Evolutionary conservation across 1,284 basidiomycete species (phyloP).

Genomic region (Pisolithus thermaeus): DNA sequence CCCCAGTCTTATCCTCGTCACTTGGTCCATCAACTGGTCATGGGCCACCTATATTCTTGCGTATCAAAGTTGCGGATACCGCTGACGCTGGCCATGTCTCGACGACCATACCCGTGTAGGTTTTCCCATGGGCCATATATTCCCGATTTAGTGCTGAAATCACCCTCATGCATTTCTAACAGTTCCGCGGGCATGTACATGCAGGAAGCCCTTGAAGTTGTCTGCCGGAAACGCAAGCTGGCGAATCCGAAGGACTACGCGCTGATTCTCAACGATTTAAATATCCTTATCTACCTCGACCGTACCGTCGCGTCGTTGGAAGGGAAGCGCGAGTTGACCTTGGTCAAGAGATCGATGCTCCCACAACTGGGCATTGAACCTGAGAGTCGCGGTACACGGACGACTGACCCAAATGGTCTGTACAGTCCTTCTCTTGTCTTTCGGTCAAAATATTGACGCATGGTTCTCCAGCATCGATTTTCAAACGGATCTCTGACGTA

Average conservation of each 20-base stretch:
- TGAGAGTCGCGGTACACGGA: conserved; percentile 52
- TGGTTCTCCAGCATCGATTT: conserved; percentile 70
- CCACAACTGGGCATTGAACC: conserved; percentile 63
- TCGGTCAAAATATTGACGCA: background rate
- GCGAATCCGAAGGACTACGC: conserved; percentile 79
- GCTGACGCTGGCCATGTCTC: conserved; percentile 78
- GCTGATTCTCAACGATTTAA: conserved; percentile 69
- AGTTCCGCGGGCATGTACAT: conserved; percentile 95
- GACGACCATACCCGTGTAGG: conserved; percentile 85
- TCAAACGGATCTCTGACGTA: conserved; percentile 78
- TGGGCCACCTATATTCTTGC: conserved; percentile 75
- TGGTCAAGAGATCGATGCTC: conserved; percentile 78
- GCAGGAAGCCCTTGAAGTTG: conserved; percentile 87
- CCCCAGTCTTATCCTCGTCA: conserved; percentile 52
- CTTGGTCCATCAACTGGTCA: conserved; percentile 61
- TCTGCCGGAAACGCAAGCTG: conserved; percentile 73
- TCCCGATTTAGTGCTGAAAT: background rate
- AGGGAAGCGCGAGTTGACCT: conserved; percentile 78
- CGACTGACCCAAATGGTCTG: conserved; percentile 88
- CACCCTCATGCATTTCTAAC: conserved; percentile 2
- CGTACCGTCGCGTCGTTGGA: conserved; percentile 92
- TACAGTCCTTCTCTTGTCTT: conserved; percentile 6
- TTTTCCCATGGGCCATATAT: conserved; percentile 7
- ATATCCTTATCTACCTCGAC: conserved; percentile 87
- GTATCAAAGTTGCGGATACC: conserved; percentile 72